These are phyloP conservation scores for Candida vaughaniae DNA, from an alignment of 805 yeast species.

Conservation along the genomic window DNA sequence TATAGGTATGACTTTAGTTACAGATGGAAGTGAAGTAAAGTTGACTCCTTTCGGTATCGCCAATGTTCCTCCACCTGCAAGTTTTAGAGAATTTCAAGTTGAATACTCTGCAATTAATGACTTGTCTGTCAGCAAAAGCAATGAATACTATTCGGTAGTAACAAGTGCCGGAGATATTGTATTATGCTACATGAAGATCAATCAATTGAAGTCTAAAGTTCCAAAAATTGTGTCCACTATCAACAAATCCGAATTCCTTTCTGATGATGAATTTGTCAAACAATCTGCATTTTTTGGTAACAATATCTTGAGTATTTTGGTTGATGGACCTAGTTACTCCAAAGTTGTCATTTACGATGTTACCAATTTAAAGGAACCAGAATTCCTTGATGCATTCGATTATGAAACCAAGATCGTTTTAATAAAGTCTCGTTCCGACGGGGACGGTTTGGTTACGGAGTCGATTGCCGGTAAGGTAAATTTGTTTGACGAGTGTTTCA, in stretches of 20 bases:
- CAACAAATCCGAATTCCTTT: constrained; percentile 32
- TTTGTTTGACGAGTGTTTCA: constrained; percentile 32
- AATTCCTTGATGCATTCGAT: constrained; percentile 40
- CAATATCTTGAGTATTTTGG: constrained; percentile 49
- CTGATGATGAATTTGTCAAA: constrained; percentile 48
- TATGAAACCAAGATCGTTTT: constrained; percentile 53
- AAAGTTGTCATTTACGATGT: constrained; percentile 52
- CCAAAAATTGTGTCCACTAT: constrained; percentile 42
- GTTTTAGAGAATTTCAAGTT: constrained; percentile 63
- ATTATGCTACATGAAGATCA: constrained; percentile 46
- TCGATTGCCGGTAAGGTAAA: constrained; percentile 61
- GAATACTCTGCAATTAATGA: constrained; percentile 51
- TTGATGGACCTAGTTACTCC: constrained; percentile 56
- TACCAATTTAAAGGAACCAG: constrained; percentile 40
- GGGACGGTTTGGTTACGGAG: constrained; percentile 53
- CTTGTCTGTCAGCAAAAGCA: constrained; percentile 61
- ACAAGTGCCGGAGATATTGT: constrained; percentile 40
- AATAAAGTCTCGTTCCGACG: constrained; percentile 55
- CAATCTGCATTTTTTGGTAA: constrained; percentile 62
- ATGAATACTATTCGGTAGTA: constrained; percentile 57
- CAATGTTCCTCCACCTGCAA: constrained; percentile 93
- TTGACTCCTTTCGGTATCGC: constrained; percentile 83
- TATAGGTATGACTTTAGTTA: constrained; percentile 74
- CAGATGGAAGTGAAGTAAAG: constrained; percentile 70
- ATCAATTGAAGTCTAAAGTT: constrained; percentile 45